Base-by-base conservation (phyloP, 2,329 filamentous ascomycete genomes). In the Trichoderma breve region DNA sequence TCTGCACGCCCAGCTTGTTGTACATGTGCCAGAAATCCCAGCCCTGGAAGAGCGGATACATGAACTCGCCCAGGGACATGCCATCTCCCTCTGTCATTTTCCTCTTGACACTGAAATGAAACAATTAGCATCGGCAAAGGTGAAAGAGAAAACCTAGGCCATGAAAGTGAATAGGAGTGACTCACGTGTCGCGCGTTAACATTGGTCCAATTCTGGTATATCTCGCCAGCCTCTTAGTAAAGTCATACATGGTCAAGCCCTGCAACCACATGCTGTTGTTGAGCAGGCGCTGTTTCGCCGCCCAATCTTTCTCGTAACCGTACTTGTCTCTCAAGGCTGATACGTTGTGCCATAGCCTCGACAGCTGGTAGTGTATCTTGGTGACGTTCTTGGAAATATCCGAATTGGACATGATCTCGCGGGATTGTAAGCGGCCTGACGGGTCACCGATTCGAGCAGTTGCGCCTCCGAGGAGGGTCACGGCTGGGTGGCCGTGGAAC, bases 11-110 rank as follows among this genome's bases (percentile, higher is more conserved):
- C 28, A 86, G 85, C 61, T 88, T 86, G 73, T 77, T 80, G 82
- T 93, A 97, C 83, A 98, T 87, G 76, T 93, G 87, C 93, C 93
- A 98, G 89, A 95, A 99, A 80, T 99, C 96, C 92, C 95, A 98
- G 26, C 92, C 94, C 80, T 99, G 96, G 77, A 98, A 89, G 18
- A 99, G 83, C 1, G 97, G 96, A 78, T 99, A 99, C 55, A 90
- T 88, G 81, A 99, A 97, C 80, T 99, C 96, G 43, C 93, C 91
- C 77, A 97, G 92, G 0, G 95, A 97, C 92, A 99, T 95, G 76
- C 96, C 97, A 74, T 96, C 93, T 47, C 94, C 93, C 68, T 90
- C 90, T n/a, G 88, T 87, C 85, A 98, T 87, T 78, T 94, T 93
- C 71, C 90, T 91, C 82, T 94, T 96, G 70, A 97, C 94, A 39